These are phyloP conservation scores for Colletotrichum lupini DNA, from an alignment of 2,329 filamentous ascomycete species.

Conservation along the genomic window DNA sequence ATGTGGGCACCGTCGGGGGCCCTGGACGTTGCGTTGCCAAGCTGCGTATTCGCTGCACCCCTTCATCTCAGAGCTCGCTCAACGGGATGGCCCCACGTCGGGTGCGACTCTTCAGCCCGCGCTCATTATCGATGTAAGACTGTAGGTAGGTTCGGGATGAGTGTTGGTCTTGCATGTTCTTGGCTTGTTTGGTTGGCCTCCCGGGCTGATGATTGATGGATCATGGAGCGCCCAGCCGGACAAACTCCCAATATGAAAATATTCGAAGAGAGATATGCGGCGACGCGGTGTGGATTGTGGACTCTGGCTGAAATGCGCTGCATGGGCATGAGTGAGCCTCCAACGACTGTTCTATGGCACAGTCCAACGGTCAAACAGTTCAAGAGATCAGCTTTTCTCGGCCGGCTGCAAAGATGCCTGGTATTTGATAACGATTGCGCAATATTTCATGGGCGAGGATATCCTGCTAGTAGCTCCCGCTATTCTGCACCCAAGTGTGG, in stretches of 20 bases:
- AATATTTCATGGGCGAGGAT: neutral
- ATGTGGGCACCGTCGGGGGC: slow-evolving; percentile 15
- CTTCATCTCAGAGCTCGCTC: slow-evolving; percentile 18
- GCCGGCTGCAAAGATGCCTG: slow-evolving; percentile 10
- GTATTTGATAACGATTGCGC: slow-evolving; percentile 5
- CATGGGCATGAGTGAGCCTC: neutral
- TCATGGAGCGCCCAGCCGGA: slow-evolving; percentile 16
- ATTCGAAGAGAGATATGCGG: neutral
- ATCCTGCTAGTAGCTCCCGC: no score
- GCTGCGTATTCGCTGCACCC: slow-evolving; percentile 23
- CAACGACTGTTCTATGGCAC: neutral
- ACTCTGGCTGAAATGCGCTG: neutral
- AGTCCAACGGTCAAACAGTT: neutral
- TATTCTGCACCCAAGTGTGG: no score
- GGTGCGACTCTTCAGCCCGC: slow-evolving; percentile 12
- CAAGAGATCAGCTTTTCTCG: neutral
- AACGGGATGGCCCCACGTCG: slow-evolving; percentile 4
- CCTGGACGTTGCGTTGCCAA: neutral
- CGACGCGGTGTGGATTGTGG: neutral
- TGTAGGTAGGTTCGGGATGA: neutral
- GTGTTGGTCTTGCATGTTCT: neutral
- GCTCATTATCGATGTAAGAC: neutral
- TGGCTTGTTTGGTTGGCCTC: neutral
- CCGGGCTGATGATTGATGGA: slow-evolving; percentile 9
- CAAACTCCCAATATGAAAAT: neutral